Percentiles rank a stretch among this genome's conserved stretches.
Conservation (phyloP, 1,139 yeast species). For the Barnettozyma hawaiiensis region DNA sequence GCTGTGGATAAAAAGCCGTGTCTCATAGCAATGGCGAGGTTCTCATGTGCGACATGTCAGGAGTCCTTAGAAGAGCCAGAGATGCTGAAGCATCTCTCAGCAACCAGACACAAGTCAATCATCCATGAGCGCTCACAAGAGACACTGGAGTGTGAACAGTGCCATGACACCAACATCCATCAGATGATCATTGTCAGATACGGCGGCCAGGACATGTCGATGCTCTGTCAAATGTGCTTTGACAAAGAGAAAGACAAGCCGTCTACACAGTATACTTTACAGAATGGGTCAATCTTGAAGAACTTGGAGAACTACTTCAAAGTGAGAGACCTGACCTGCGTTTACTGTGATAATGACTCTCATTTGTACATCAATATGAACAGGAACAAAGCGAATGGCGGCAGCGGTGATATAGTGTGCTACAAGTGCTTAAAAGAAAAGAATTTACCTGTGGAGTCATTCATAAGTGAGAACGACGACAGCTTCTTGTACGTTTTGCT, state of each 20-base stretch:
- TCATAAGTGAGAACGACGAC: constrained; percentile 44
- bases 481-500: constrained; percentile 42
- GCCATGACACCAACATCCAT: constrained; percentile 51
- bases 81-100: constrained; percentile 42
- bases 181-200: constrained; percentile 46
- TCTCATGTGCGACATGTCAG: constrained; percentile 29
- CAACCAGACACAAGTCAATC: constrained; percentile 51
- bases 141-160: constrained; percentile 49
- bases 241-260: constrained; percentile 40
- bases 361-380: constrained; percentile 40
- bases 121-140: constrained; percentile 33
- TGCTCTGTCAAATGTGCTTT: constrained; percentile 45
- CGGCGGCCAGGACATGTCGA: constrained; percentile 50
- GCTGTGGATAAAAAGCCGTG: too few relatives aligned
- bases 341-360: constrained; percentile 38
- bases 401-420: constrained; percentile 40
- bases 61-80: constrained; percentile 25
- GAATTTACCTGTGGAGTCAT: constrained; percentile 22
- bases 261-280: constrained; percentile 44
- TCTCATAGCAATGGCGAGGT: constrained; percentile 15
- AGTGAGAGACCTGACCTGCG: constrained; percentile 48
- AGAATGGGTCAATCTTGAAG: constrained; percentile 50
- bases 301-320: constrained; percentile 43
- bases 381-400: constrained; percentile 18
- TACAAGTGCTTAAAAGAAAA: constrained; percentile 35